Base-by-base conservation (phyloP, 106 monocot species). In the Allium cepa region DNA sequence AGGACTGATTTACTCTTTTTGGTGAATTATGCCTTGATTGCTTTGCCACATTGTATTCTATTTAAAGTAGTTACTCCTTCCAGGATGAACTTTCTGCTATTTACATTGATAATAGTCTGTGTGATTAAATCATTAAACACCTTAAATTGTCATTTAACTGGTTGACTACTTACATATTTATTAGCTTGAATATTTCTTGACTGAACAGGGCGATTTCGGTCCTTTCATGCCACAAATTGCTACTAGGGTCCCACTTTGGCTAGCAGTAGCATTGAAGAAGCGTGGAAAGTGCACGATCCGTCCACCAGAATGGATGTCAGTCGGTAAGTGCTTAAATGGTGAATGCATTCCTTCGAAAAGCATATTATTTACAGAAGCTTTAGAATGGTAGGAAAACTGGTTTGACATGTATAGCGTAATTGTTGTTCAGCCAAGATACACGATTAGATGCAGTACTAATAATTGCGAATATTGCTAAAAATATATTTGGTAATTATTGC, bases 221-320 rank as follows among this genome's bases (percentile, higher is more conserved):
- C 88, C 88, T 9, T 88, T 88, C 64, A 67, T 74, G 46, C 88
- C 88, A 1, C 84, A 84, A 71, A 81, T 84, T 50, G 67, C 88
- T 47, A 60, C 81, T 27, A 79, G 79, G 66, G 88, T 88, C 49
- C 94, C 94, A 17, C 75, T 94, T 14, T 94, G 94, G 94, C 84
- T 94, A 12, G 90, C 90, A 0, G 79, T 84, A 7, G 88, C 88
- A 64, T 68, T 84, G 47, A 88, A 84, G 74, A 84, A 77, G 56
- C 84, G 88, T 46, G 81, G 84, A 8, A 88, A 88, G 59, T 88
- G 88, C 64, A 70, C 81, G 4, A 62, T 88, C 58, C 79, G 84
- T 50, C 46, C 79, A 3, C 88, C 88, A 0, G 84, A 88, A 45
- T 88, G 84, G 88, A 81, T 88, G 88, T 73, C 81, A 26, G 84